A percentile compares a stretch with the other conserved stretches of the same genome.
phyloP scores from a whole-genome alignment of 2,329 filamentous ascomycete species.

The Calonectria hawksworthii region DNA sequence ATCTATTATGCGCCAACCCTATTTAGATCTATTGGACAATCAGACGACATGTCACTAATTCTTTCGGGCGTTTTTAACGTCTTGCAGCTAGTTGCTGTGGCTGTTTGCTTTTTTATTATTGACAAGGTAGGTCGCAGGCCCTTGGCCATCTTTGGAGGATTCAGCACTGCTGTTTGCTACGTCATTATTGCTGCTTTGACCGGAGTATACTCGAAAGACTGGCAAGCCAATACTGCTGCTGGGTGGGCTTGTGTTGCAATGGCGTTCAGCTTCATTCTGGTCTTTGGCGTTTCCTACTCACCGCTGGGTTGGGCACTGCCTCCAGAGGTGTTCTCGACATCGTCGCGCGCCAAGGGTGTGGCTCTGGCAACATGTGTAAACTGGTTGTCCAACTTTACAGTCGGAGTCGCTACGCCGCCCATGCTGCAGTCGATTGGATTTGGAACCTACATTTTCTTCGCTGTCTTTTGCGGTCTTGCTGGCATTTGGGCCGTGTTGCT shows the following conservation, averaged over 20 bases:
- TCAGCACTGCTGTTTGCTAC: conserved; percentile 64
- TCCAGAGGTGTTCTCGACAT: conserved; percentile 56
- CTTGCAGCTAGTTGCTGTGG: conserved; percentile 56
- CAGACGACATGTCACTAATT: conserved; percentile 51
- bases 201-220: conserved; percentile 62
- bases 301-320: conserved; percentile 59
- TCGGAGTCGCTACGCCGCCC: conserved; percentile 13
- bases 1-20: conserved; percentile 64
- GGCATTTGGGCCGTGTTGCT: background rate
- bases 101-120: conserved; percentile 46
- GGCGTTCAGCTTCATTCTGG: conserved; percentile 31
- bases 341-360: conserved; percentile 56
- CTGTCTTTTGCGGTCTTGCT: background rate
- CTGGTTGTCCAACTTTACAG: conserved; percentile 53
- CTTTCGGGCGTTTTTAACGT: conserved; percentile 59
- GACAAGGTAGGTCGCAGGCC: conserved; percentile 61
- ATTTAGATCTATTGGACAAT: conserved; percentile 27
- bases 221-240: conserved; percentile 59
- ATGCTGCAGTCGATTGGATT: conserved; percentile 6
- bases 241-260: conserved; percentile 68
- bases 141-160: conserved; percentile 60
- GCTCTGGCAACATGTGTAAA: conserved; percentile 53
- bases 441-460: conserved; percentile 3
- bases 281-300: conserved; percentile 51
- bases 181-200: conserved; percentile 66